phyloP scores from a whole-genome alignment of 139 green algal species.

The Micractinium conductrix region DNA sequence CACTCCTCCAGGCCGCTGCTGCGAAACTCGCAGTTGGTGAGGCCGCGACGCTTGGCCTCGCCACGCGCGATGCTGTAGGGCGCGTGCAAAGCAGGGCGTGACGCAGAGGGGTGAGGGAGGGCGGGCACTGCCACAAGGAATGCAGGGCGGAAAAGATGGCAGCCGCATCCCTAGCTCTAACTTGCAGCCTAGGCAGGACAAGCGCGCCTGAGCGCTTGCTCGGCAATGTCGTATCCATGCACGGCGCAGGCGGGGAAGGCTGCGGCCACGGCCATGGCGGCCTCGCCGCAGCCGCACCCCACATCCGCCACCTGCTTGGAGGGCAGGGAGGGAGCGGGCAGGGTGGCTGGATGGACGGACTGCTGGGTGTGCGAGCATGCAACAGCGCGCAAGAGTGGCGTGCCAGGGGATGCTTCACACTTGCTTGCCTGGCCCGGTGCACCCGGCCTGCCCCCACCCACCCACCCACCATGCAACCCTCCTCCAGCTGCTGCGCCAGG shows the following conservation, averaged over 20 bases:
- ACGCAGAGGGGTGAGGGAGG: background rate
- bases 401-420: too few relatives aligned
- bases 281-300: constrained; percentile 38
- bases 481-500: constrained; percentile 22
- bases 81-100: background rate
- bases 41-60: constrained; percentile 4
- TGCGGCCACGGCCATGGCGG: constrained; percentile 15
- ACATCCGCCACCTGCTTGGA: constrained; percentile 32
- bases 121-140: background rate
- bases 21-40: constrained; percentile 31
- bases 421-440: too few relatives aligned
- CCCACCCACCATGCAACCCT: constrained; percentile 33
- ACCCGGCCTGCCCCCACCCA: too few relatives aligned
- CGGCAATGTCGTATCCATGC: constrained; percentile 39
- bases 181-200: too few relatives aligned
- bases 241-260: constrained; percentile 32
- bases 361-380: too few relatives aligned
- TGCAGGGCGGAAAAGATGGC: background rate
- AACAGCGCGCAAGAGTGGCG: too few relatives aligned
- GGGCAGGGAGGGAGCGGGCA: background rate
- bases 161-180: too few relatives aligned
- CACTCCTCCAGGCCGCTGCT: constrained; percentile 13
- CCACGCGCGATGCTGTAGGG: background rate
- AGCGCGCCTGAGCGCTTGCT: constrained; percentile 28
- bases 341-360: too few relatives aligned